Evolutionary conservation across 257 asterid genomes (phyloP).

Genomic region (Solanum dulcamara): DNA sequence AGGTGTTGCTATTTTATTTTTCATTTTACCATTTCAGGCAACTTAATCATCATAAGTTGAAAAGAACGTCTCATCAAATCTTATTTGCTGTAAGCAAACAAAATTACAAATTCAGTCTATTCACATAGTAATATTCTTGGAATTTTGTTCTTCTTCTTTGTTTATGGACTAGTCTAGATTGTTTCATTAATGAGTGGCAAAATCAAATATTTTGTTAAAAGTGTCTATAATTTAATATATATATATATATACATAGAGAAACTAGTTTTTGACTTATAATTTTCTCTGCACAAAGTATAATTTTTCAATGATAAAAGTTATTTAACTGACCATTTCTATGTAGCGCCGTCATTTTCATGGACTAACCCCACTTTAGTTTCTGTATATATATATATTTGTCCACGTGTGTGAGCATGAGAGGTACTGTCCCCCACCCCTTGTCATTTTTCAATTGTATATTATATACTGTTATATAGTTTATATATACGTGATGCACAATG

Average conservation of each 20-base stretch:
- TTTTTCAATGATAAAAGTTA: too few species aligned
- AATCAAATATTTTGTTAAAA: too few species aligned
- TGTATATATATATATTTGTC: background rate
- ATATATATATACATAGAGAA: too few species aligned
- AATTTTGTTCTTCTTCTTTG: background rate
- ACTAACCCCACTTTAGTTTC: background rate
- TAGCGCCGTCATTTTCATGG: background rate
- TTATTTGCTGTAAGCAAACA: background rate
- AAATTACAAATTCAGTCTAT: background rate
- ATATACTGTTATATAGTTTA: background rate
- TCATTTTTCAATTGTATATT: background rate
- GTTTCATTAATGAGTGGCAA: background rate
- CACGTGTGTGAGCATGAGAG: background rate
- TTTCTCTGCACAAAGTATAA: too few species aligned
- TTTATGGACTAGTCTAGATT: background rate
- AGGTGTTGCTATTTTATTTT: background rate
- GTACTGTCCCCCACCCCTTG: background rate
- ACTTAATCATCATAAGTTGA: background rate
- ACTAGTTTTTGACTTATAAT: too few species aligned
- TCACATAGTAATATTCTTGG: background rate
- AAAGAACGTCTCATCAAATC: background rate
- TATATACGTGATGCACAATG: background rate
- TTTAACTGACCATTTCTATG: too few species aligned
- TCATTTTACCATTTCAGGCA: background rate
- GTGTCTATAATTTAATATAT: too few species aligned